Base-by-base conservation (phyloP, 2,329 filamentous ascomycete genomes). In the Claviceps digitariae region DNA sequence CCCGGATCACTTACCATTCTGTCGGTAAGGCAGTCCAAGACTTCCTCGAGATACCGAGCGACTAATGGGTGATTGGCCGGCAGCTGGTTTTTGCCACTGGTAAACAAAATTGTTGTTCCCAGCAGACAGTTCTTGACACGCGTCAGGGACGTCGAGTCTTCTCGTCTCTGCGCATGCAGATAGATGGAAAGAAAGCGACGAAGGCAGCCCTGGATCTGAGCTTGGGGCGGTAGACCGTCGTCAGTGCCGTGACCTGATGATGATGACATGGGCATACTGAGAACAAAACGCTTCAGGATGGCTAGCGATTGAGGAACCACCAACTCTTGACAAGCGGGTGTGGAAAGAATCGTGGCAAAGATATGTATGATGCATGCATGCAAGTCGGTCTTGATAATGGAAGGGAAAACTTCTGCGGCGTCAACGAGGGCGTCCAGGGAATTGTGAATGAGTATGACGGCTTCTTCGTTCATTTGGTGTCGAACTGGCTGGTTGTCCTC, bases 291-390 rank as follows among this genome's bases (percentile, higher is more conserved):
- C 67, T 94, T 91, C 66, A 98, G 83, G 43, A 90, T 94, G 0
- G 93, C 88, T 17, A 98, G 77, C 2, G 90, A 84, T 67, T 94
- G 87, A 0, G 93, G 91, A 1, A 97, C 84, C 34, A 97, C 88
- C 40, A 88, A 78, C 27, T 87, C 81, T 69, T 98, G 94, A 63
- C 91, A 97, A 47, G 58, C 64, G 0, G 87, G 85, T 0, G 90
- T 96, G 15, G 87, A 86, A 13, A 98, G 78, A 54, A 95, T 93
- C 0, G 90, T 95, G 52, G 88, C 86, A 64, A 97, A 96, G 53
- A 97, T 95, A 71, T 98, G 90, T 50, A 98, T 80, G 59, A 97
- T 95, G 63, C 91, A 97, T 41, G 93, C 91, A 64, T 97, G 90
- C 7, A 98, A 77, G 66, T 98, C 93, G 10, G 90, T 91, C 65